phyloP scores from a whole-genome alignment of 1,139 yeast species.

The Diutina scorzettiae region DNA sequence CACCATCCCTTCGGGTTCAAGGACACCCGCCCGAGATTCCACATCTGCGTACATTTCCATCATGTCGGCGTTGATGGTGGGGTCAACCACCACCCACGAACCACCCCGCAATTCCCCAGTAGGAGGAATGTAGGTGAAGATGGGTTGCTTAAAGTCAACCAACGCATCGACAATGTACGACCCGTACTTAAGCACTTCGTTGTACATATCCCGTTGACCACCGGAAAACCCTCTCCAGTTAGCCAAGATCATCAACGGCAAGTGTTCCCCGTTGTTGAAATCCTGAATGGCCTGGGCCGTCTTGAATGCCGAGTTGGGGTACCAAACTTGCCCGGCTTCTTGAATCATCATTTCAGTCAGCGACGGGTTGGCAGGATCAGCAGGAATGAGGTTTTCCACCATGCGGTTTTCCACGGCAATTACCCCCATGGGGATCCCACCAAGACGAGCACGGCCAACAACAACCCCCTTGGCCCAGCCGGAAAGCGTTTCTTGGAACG shows the following conservation, averaged over 20 bases:
- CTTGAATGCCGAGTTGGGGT: slow-evolving; percentile 97
- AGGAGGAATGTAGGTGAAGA: slow-evolving; percentile 94
- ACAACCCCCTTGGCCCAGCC: slow-evolving; percentile 99
- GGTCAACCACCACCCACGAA: slow-evolving; percentile 99
- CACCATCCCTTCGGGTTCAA: slow-evolving; percentile 99
- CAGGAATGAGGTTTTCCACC: slow-evolving; percentile 83
- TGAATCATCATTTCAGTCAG: slow-evolving; percentile 80
- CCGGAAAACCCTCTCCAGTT: slow-evolving; percentile 99
- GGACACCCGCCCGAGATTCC: slow-evolving; percentile 94
- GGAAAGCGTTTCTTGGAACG: slow-evolving; percentile 93
- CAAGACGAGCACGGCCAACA: slow-evolving; percentile 96
- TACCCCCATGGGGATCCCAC: slow-evolving; percentile 97
- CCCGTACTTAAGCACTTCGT: slow-evolving; percentile 94
- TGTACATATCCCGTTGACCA: slow-evolving; percentile 99
- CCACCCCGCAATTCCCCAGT: slow-evolving; percentile 98
- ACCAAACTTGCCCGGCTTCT: slow-evolving; percentile 99
- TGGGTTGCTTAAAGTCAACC: slow-evolving; percentile 92
- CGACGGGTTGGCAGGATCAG: slow-evolving; percentile 96
- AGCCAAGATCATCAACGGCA: slow-evolving; percentile 93
- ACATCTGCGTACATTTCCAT: slow-evolving; percentile 99
- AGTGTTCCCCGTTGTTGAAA: slow-evolving; percentile 94
- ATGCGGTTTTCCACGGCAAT: slow-evolving; percentile 90
- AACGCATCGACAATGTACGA: slow-evolving; percentile 94
- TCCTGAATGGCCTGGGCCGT: slow-evolving; percentile 97
- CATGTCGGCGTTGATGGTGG: slow-evolving; percentile 90